Percentiles rank a stretch among this genome's conserved stretches.
Evolutionary conservation across 192 early-diverging fungal genomes (phyloP).

Genomic region (Backusella morwellensis): DNA sequence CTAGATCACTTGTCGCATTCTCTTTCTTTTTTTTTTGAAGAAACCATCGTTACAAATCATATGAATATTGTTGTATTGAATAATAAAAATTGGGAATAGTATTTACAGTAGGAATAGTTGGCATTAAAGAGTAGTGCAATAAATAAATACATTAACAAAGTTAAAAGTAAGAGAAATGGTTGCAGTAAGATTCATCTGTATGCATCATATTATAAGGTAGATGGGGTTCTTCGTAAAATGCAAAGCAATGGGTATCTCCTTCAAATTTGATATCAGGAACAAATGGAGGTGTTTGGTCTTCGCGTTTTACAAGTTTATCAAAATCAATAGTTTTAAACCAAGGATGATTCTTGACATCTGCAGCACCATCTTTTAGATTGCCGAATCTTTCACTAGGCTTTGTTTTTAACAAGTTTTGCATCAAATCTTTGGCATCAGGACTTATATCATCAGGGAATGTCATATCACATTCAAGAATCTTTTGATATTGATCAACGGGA

Average conservation of each 20-base stretch:
- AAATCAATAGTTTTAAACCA: slow-evolving; percentile 66
- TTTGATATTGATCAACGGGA: slow-evolving; percentile 86
- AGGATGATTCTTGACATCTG: slow-evolving; percentile 79
- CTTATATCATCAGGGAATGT: slow-evolving; percentile 73
- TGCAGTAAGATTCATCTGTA: slow-evolving; percentile 9
- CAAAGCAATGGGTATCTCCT: slow-evolving; percentile 43
- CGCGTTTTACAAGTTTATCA: slow-evolving; percentile 37
- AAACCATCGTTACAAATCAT: too few species aligned
- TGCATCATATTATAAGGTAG: neutral
- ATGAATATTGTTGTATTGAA: too few species aligned
- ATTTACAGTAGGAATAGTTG: neutral
- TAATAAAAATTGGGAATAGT: neutral
- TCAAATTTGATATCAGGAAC: slow-evolving; percentile 46
- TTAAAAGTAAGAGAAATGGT: slow-evolving; percentile 25
- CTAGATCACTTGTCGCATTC: too few species aligned
- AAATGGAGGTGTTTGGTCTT: slow-evolving; percentile 45
- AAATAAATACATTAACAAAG: neutral
- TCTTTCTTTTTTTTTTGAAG: too few species aligned
- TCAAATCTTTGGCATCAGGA: slow-evolving; percentile 67
- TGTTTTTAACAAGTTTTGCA: slow-evolving; percentile 70
- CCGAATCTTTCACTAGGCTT: slow-evolving; percentile 79
- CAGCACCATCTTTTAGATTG: slow-evolving; percentile 41
- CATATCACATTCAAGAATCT: slow-evolving; percentile 75
- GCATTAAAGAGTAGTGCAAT: neutral
- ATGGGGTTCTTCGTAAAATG: slow-evolving; percentile 19